Evolutionary conservation across 176 grass and related monocot genomes (phyloP).

Genomic region (Oryza punctata): DNA sequence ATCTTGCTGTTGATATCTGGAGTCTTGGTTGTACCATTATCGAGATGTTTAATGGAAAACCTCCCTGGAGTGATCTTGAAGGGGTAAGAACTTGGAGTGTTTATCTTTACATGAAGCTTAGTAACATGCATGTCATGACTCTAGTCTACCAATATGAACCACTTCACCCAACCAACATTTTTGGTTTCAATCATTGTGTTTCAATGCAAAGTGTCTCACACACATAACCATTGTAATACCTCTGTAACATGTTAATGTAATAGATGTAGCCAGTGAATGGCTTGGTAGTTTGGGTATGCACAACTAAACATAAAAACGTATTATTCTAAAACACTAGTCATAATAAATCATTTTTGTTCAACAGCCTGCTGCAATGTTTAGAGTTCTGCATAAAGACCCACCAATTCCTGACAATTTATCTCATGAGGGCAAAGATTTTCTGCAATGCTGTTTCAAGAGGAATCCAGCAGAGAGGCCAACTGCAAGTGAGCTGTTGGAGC

Average conservation of each 20-base stretch:
- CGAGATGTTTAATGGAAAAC: conserved; percentile 90
- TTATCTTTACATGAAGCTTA: conserved; percentile 36
- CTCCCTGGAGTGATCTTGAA: conserved; percentile 97
- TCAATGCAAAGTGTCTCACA: neutral
- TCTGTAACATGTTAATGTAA: conserved; percentile 4
- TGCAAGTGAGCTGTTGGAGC: conserved; percentile 68
- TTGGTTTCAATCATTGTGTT: conserved; percentile 5
- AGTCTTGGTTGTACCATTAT: conserved; percentile 97
- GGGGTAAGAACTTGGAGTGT: conserved; percentile 61
- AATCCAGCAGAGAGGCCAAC: conserved; percentile 77
- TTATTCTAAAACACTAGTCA: neutral
- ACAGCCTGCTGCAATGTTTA: conserved; percentile 94
- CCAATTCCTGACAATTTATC: conserved; percentile 74
- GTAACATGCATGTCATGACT: conserved; percentile 37
- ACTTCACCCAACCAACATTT: conserved; percentile 23
- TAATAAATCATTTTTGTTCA: conserved; percentile 17
- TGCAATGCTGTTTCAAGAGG: conserved; percentile 83
- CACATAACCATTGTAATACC: neutral
- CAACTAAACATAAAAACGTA: neutral
- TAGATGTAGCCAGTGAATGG: neutral
- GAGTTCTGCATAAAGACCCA: conserved; percentile 76
- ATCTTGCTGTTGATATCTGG: conserved; percentile 96
- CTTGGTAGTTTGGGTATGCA: conserved; percentile 4
- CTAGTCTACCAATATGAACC: neutral
- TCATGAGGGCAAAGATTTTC: conserved; percentile 73